A percentile compares a stretch with the other conserved stretches of the same genome.
Conservation (phyloP, 495 filamentous ascomycete genomes). For the Pyronema domesticum region DNA sequence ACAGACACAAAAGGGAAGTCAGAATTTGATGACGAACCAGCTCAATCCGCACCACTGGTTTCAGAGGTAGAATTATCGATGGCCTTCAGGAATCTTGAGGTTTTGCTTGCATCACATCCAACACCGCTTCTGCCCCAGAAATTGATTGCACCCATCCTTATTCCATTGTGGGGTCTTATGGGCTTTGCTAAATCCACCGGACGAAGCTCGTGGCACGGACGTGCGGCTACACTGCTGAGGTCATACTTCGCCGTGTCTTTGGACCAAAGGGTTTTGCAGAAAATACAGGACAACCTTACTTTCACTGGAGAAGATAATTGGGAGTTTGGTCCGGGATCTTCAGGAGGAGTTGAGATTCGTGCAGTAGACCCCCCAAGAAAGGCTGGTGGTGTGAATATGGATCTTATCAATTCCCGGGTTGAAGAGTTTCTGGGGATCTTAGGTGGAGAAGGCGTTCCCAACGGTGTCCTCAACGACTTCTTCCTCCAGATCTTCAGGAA, state of each 20-base stretch:
- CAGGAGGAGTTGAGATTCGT: constrained; percentile 21
- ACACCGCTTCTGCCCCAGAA: constrained; percentile 41
- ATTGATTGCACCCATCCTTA: constrained; percentile 35
- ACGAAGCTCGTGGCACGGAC: constrained; percentile 14
- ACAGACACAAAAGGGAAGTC: background rate
- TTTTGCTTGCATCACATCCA: constrained; percentile 36
- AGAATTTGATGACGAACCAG: background rate
- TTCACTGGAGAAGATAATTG: constrained; percentile 8
- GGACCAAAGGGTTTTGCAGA: constrained; percentile 2
- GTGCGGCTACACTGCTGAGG: constrained; percentile 7
- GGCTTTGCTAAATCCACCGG: constrained; percentile 26
- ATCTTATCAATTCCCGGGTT: constrained; percentile 9
- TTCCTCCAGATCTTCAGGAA: constrained; percentile 13
- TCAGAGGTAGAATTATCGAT: constrained; percentile 12
- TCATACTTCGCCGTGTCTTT: constrained; percentile 5
- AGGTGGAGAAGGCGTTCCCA: background rate
- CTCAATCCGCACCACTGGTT: constrained; percentile 4
- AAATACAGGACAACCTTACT: constrained; percentile 11
- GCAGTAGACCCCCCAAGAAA: background rate
- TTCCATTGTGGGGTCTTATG: constrained; percentile 41
- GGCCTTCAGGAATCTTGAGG: constrained; percentile 32
- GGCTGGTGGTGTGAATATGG: background rate
- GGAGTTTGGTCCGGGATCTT: constrained; percentile 14
- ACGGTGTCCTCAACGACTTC: constrained; percentile 8
- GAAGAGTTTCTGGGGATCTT: constrained; percentile 16